These are phyloP conservation scores for Pichia sp. DNA, from an alignment of 1,139 yeast genomes.

Conservation along the genomic window DNA sequence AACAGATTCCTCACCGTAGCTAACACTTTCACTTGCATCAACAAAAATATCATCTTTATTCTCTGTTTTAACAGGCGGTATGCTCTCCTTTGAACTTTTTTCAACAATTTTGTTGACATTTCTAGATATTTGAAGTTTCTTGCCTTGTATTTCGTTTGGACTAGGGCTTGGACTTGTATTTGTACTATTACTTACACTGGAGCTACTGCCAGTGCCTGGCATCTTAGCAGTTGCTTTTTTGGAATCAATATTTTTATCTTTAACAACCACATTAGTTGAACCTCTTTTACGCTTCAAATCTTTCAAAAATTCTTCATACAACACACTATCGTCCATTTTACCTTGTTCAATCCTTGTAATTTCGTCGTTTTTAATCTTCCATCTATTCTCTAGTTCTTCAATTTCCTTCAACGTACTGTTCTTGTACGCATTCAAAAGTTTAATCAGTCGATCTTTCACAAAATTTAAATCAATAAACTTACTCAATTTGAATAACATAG, in stretches of 20 bases:
- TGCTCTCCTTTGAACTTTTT: not conserved
- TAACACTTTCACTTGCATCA: conserved; percentile 1
- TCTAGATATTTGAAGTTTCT: conserved; percentile 7
- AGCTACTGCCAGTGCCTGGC: not conserved
- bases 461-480: conserved; percentile 25
- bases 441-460: conserved; percentile 29
- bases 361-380: conserved; percentile 24
- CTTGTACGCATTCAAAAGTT: conserved; percentile 28
- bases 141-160: conserved; percentile 11
- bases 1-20: not conserved
- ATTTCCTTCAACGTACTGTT: conserved; percentile 28
- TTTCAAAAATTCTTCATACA: conserved; percentile 25
- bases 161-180: not conserved
- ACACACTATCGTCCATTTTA: conserved; percentile 24
- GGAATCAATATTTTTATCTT: not conserved
- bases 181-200: not conserved
- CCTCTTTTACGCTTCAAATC: conserved; percentile 12
- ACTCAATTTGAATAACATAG: conserved; percentile 28
- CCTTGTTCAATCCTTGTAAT: conserved; percentile 28
- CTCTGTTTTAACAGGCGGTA: not conserved
- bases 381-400: conserved; percentile 24
- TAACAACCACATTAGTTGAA: not conserved
- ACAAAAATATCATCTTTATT: conserved; percentile 7
- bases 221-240: not conserved
- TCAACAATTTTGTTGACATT: conserved; percentile 4